phyloP scores from a whole-genome alignment of 331 rosid genomes.

The Prunus yedoensis region DNA sequence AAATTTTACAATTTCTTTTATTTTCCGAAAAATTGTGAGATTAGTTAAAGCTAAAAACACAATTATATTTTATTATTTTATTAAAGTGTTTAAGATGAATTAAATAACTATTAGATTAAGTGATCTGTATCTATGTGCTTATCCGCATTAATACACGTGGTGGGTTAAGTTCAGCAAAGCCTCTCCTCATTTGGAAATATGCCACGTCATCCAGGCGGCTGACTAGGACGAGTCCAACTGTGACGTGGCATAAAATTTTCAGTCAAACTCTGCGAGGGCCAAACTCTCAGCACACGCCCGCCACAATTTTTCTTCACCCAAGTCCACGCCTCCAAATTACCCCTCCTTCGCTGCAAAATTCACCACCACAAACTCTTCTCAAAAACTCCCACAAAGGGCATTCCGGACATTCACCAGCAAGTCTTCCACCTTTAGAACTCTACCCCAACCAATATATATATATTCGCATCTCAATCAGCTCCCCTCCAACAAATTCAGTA shows the following conservation, averaged over 20 bases:
- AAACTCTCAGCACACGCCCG: constrained; percentile 10
- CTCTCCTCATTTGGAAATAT: too few relatives aligned
- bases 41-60: too few relatives aligned
- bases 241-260: neutral
- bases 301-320: constrained; percentile 10
- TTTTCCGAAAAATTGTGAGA: too few relatives aligned
- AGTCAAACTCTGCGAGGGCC: constrained; percentile 3
- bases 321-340: neutral
- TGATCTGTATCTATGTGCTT: too few relatives aligned
- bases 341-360: neutral
- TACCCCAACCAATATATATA: too few relatives aligned
- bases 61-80: too few relatives aligned
- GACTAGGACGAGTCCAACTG: neutral
- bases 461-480: too few relatives aligned
- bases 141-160: neutral
- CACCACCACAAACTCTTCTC: neutral
- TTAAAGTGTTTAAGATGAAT: too few relatives aligned
- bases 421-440: neutral
- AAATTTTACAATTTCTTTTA: too few relatives aligned
- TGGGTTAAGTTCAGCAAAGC: neutral
- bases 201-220: constrained; percentile 4
- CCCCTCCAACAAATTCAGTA: neutral
- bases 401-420: neutral
- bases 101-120: too few relatives aligned
- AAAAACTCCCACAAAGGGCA: neutral